phyloP scores from a whole-genome alignment of 2,329 filamentous ascomycete genomes.

The Lecanicillium sp. region DNA sequence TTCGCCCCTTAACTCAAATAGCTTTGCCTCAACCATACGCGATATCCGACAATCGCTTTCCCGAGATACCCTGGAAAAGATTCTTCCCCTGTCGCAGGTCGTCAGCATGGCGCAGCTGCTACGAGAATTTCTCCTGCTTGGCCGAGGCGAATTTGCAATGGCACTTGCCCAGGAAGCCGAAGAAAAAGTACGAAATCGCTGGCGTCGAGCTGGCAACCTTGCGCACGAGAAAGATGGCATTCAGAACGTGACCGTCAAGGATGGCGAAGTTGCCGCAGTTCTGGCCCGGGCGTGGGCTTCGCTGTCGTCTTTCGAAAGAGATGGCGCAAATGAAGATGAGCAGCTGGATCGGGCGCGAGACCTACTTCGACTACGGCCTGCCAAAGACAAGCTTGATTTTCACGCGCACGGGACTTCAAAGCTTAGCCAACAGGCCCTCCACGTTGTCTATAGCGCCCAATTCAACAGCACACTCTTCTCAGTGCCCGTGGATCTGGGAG shows the following conservation, averaged over 20 bases:
- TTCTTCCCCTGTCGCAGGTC: slow-evolving; percentile 72
- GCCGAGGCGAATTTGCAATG: slow-evolving; percentile 85
- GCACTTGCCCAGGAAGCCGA: slow-evolving; percentile 81
- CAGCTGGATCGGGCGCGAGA: slow-evolving; percentile 76
- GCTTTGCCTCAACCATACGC: slow-evolving; percentile 64
- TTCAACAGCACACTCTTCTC: slow-evolving; percentile 82
- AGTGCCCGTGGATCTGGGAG: slow-evolving; percentile 57
- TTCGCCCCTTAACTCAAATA: slow-evolving; percentile 66
- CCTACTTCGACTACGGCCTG: slow-evolving; percentile 59
- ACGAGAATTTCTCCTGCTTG: slow-evolving; percentile 79
- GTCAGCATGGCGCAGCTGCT: slow-evolving; percentile 70
- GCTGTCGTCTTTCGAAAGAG: slow-evolving; percentile 65
- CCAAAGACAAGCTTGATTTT: slow-evolving; percentile 38
- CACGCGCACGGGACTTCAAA: slow-evolving; percentile 27
- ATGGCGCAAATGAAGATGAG: slow-evolving; percentile 70
- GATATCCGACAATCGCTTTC: slow-evolving; percentile 76
- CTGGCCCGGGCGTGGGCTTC: slow-evolving; percentile 72
- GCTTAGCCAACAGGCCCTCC: slow-evolving; percentile 20
- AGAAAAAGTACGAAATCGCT: slow-evolving; percentile 65
- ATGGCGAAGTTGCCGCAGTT: slow-evolving; percentile 75
- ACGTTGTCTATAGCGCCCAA: slow-evolving; percentile 39
- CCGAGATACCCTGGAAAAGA: slow-evolving; percentile 71
- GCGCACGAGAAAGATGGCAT: slow-evolving; percentile 45
- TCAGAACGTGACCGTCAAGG: slow-evolving; percentile 60
- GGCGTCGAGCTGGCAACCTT: slow-evolving; percentile 55